phyloP scores from a whole-genome alignment of 1,284 basidiomycete genomes.

The Cryptococcus sp. region DNA sequence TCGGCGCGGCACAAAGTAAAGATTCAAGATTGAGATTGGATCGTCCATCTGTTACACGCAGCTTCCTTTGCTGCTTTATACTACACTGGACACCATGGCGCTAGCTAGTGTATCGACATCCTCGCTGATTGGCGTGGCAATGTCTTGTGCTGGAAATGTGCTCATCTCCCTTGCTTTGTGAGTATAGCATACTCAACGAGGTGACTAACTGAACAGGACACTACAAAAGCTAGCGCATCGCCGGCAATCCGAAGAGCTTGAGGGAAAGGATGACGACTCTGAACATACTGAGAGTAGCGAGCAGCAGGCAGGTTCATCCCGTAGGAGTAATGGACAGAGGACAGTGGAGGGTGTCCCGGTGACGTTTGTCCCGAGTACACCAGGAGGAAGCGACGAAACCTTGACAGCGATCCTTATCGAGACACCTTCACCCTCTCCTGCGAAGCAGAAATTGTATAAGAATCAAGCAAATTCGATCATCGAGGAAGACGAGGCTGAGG shows the following conservation, averaged over 20 bases:
- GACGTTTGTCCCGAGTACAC: too few relatives aligned
- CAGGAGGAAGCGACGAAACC: too few relatives aligned
- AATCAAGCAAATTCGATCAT: neutral
- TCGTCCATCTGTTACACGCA: too few relatives aligned
- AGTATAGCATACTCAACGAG: constrained; percentile 6
- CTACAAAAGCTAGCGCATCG: constrained; percentile 87
- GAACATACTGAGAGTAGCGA: too few relatives aligned
- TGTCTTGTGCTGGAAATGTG: constrained; percentile 79
- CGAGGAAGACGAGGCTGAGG: constrained; percentile 16
- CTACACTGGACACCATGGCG: too few relatives aligned
- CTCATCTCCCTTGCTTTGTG: constrained; percentile 79
- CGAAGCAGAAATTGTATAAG: neutral
- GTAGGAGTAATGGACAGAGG: too few relatives aligned
- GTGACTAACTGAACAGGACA: constrained; percentile 50
- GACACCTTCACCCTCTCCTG: neutral
- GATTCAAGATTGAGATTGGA: too few relatives aligned
- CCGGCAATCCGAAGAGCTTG: constrained; percentile 36
- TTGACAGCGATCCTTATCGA: too few relatives aligned
- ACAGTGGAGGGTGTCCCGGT: too few relatives aligned
- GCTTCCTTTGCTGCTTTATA: too few relatives aligned
- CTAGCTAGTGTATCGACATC: constrained; percentile 24
- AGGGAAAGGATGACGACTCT: neutral
- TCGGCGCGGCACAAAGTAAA: too few relatives aligned
- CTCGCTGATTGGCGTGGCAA: constrained; percentile 72
- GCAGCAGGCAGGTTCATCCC: too few relatives aligned